Conservation (phyloP, 2,329 filamentous ascomycete genomes). For the Leptographium radiaticola region DNA sequence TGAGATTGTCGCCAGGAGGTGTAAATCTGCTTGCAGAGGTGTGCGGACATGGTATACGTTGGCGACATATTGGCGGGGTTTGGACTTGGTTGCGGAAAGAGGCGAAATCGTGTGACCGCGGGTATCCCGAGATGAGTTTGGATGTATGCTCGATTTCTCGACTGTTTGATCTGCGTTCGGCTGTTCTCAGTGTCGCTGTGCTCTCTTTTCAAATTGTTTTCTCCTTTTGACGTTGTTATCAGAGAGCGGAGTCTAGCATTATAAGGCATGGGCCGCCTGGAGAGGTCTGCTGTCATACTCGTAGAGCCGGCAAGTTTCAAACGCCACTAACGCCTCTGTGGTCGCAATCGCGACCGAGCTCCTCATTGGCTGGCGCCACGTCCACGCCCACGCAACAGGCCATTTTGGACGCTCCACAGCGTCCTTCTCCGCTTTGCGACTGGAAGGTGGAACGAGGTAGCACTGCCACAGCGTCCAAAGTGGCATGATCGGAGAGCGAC, state of each 20-base stretch:
- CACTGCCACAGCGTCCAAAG: conserved; percentile 9
- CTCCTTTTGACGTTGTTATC: no score
- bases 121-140: background rate
- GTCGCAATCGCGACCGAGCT: conserved; percentile 1
- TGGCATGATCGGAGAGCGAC: conserved; percentile 9
- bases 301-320: no score
- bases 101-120: no score
- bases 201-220: no score
- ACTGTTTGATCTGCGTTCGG: no score
- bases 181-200: no score
- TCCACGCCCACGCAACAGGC: conserved; percentile 1
- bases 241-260: background rate
- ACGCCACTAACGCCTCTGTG: conserved; percentile 1
- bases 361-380: background rate
- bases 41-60: conserved; percentile 48
- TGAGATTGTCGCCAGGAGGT: conserved; percentile 42
- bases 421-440: background rate
- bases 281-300: no score
- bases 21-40: conserved; percentile 47
- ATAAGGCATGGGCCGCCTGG: background rate
- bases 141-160: background rate
- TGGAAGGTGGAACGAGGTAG: conserved; percentile 9
- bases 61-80: conserved; percentile 31
- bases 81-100: background rate
- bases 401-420: background rate